Evolutionary conservation across 1,139 yeast genomes (phyloP), one percentile per base, ranked within the genome.

Genomic region (Blastobotrys aristatus): DNA sequence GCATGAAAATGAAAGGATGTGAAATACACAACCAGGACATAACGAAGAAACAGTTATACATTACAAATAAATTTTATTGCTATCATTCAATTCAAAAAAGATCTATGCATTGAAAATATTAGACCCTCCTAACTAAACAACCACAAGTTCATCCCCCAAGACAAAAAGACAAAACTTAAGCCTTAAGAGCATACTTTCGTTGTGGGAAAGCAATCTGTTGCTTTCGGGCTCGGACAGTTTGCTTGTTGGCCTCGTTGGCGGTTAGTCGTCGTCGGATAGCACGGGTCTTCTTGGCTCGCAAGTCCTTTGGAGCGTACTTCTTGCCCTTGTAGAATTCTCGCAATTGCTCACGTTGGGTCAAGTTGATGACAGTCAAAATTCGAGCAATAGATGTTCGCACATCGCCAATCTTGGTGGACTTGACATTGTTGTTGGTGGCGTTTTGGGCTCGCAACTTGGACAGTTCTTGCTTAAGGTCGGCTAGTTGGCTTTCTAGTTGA

Each of bases 281-380:
- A 84, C 97, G 92, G 77, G 98, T 92, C 85, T 92, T 87, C 90
- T 92, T 92, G 69, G 88, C 96, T 80, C 97, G 92, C 77, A 92
- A 83, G 74, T 90, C 97, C 82, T 90, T 90, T 80, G 98, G 98
- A 74, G 83, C 80, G 83, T 82, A 86, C 79, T 89, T 90, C 84
- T 89, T 89, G 77, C 90, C 95, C 63, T 63, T 59, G 92, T 89
- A 90, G 82, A 86, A 84, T 71, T 85, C 95, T 76, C 87, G 87
- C 72, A 88, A 96, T 66, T 85, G 83, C 63, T 84, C 90, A 79
- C 98, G 90, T 79, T 89, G 96, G 80, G 86, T 88, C 69, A 82
- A 81, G 92, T 87, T 90, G 79, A 92, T 88, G 76, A 90, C 79
- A 65, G 98, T 94, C 76, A 92, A 85, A 68, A 90, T 95, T 75